These are phyloP conservation scores for Orychophragmus violaceus DNA, from an alignment of 345 rosid genomes.

Conservation along the genomic window DNA sequence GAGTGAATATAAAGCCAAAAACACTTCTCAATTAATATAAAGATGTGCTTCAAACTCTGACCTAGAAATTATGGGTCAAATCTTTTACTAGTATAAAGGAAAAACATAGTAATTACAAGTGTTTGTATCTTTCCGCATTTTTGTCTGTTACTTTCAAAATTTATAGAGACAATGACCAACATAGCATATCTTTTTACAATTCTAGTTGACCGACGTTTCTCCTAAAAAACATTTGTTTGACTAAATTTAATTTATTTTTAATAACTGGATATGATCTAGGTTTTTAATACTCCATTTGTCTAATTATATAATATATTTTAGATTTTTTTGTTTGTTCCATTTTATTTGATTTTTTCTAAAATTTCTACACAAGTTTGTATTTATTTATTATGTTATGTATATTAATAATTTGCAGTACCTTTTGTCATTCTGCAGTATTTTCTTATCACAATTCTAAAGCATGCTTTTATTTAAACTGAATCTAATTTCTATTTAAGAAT, in stretches of 20 bases:
- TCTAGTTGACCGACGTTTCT: conserved; percentile 29
- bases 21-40: no score
- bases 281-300: not conserved
- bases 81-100: not conserved
- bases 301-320: no score
- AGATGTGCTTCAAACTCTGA: not conserved
- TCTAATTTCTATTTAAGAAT: not conserved
- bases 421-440: no score
- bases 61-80: conserved; percentile 2
- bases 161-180: conserved; percentile 20
- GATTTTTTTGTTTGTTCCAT: no score
- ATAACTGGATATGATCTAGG: not conserved
- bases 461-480: not conserved
- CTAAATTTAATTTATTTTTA: not conserved
- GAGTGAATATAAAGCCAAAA: no score
- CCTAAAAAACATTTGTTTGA: conserved; percentile 9
- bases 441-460: no score
- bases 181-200: conserved; percentile 17
- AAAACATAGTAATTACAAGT: conserved; percentile 27
- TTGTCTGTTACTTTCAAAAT: conserved; percentile 23
- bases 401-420: no score
- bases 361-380: no score
- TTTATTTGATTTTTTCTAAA: no score
- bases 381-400: no score
- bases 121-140: conserved; percentile 19